Evolutionary conservation across 208 protist genomes (phyloP), one percentile per base, ranked within the genome.

Genomic region (Crithidia bombi): DNA sequence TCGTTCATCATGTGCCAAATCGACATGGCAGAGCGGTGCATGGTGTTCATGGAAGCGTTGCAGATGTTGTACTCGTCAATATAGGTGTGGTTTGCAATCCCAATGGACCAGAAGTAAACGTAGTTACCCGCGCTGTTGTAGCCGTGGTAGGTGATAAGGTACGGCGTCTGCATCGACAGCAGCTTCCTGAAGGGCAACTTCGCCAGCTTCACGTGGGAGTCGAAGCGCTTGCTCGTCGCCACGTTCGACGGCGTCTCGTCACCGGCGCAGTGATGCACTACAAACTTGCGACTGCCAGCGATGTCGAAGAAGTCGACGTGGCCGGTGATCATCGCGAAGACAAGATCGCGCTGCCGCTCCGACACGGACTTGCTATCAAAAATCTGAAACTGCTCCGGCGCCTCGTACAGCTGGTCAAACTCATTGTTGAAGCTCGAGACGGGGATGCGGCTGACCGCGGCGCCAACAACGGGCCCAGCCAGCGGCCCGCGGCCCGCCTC

Each of bases 371-470:
- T 94, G 72, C 89, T 96, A 55, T 96, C 91, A 65, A 92, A 91
- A 46, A 96, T 92, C 41, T 91, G 89, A 64, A 96, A 92, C 74
- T 90, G 82, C 80, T 94, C 91, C 17, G 65, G 46, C 19, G 73
- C 79, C 44, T 94, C 78, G 67, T 94, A 96, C 50, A 96, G 75
- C 26, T 79, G 63, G 19, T 86, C 75, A 36, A 87, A 86, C 17
- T 86, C 81, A 66, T 93, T 96, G 82, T 96, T 93, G 69, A 96
- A 96, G 75, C 89, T 94, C 0, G 89, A 94, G 28, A 89, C 71
- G 6, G 91, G 91, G 19, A 96, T 72, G 36, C 91, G 86, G 49
- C 83, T 91, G 41, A 93, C 91, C 5, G 91, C 93, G 23, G 93
- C 91, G 28, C 85, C 93, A 7, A 96, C 91, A 4, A 97, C 91